A percentile compares a stretch with the other conserved stretches of the same genome.
phyloP scores from a whole-genome alignment of 495 filamentous ascomycete genomes.

The Penicillium argentinense region DNA sequence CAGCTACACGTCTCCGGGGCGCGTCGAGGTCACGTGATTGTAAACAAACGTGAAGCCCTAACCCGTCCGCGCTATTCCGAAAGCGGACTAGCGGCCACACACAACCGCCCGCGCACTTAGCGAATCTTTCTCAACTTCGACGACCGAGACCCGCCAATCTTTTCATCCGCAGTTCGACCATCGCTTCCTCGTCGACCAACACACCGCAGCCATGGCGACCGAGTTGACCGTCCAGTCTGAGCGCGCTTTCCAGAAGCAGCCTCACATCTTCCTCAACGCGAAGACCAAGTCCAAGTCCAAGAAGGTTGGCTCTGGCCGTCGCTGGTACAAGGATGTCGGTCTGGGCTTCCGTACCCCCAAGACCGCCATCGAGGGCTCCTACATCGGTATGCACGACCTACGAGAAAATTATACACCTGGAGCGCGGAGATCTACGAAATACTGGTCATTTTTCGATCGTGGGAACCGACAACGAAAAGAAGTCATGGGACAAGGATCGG shows the following conservation, averaged over 20 bases:
- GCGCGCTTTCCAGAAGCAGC: conserved; percentile 99
- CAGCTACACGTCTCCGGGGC: conserved; percentile 16
- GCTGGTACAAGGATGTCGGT: conserved; percentile 99
- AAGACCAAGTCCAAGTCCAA: conserved; percentile 87
- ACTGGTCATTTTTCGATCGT: conserved; percentile 25
- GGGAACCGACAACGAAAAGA: conserved; percentile 18
- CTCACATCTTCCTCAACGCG: conserved; percentile 97
- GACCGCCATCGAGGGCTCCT: conserved; percentile 94
- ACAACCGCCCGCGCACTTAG: conserved; percentile 40
- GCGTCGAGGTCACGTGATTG: conserved; percentile 39
- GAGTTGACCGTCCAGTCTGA: conserved; percentile 97
- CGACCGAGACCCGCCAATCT: conserved; percentile 37
- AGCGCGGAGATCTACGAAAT: conserved; percentile 20
- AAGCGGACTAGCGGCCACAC: conserved; percentile 42
- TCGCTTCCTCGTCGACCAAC: conserved; percentile 43
- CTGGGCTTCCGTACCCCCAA: conserved; percentile 97
- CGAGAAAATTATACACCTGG: conserved; percentile 21
- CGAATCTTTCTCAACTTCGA: conserved; percentile 47
- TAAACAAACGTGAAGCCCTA: conserved; percentile 52
- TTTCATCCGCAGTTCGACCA: conserved; percentile 38
- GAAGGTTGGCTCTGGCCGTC: conserved; percentile 81
- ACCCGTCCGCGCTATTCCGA: conserved; percentile 33
- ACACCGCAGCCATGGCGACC: conserved; percentile 89
- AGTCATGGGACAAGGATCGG: neutral
- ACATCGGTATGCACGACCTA: conserved; percentile 83